These are phyloP conservation scores for Myxozyma neotropica DNA, from an alignment of 805 yeast species.

Conservation along the genomic window DNA sequence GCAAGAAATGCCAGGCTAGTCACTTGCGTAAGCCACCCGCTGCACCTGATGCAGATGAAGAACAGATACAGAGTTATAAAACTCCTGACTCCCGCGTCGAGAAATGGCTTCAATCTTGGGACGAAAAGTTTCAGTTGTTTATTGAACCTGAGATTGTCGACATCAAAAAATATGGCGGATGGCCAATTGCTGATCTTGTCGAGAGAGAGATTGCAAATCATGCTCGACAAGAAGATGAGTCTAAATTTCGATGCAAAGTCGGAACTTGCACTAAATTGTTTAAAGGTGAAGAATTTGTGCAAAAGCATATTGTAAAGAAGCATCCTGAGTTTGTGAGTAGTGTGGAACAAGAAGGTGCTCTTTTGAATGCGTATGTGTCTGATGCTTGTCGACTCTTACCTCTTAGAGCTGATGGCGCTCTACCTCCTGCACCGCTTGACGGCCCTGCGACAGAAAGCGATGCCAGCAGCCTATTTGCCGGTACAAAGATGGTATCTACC, in stretches of 20 bases:
- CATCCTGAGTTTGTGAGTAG: slow-evolving; percentile 29
- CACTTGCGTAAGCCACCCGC: slow-evolving; percentile 28
- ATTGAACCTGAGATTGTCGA: slow-evolving; percentile 22
- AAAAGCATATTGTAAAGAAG: slow-evolving; percentile 31
- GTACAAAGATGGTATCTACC: slow-evolving; percentile 1
- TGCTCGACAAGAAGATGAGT: slow-evolving; percentile 28
- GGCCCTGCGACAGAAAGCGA: not conserved
- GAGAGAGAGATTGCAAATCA: slow-evolving; percentile 18
- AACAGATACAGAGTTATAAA: not conserved
- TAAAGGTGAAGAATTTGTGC: slow-evolving; percentile 33
- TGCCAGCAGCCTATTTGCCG: not conserved
- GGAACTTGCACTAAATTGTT: slow-evolving; percentile 32
- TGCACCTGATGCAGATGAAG: slow-evolving; percentile 8
- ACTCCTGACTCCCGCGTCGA: slow-evolving; percentile 15
- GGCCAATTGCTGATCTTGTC: slow-evolving; percentile 16
- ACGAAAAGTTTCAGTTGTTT: slow-evolving; percentile 23
- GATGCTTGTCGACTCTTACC: slow-evolving; percentile 30
- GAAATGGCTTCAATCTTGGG: slow-evolving; percentile 31
- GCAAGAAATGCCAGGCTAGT: slow-evolving; percentile 28
- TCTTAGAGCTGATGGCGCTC: slow-evolving; percentile 19
- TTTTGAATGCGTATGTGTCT: slow-evolving; percentile 26
- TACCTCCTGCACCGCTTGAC: slow-evolving; percentile 7
- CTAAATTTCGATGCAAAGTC: slow-evolving; percentile 32
- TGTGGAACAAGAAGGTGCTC: slow-evolving; percentile 10
- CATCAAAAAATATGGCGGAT: slow-evolving; percentile 27